These are phyloP conservation scores for Diatrype stigma DNA, from an alignment of 2,329 filamentous ascomycete genomes.

Conservation along the genomic window DNA sequence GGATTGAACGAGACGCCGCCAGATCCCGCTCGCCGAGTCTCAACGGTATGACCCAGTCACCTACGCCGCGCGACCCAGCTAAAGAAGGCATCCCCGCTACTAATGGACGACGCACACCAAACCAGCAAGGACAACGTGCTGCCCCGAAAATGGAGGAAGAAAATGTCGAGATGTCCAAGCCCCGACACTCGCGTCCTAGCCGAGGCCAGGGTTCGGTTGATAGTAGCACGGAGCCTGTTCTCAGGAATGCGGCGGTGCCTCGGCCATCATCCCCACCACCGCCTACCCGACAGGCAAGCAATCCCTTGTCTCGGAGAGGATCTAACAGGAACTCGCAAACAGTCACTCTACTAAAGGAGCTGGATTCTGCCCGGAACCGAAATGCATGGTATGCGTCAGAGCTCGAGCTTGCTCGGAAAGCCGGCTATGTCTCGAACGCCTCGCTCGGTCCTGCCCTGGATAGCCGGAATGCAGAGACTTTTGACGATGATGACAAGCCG, in stretches of 20 bases:
- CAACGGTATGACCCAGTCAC: conserved; percentile 36
- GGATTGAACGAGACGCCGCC: conserved; percentile 32
- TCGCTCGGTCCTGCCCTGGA: conserved; percentile 72
- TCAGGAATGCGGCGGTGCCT: conserved; percentile 35
- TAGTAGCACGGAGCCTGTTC: conserved; percentile 55
- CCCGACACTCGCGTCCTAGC: conserved; percentile 46
- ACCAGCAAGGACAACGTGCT: conserved; percentile 40
- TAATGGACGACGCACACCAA: conserved; percentile 63
- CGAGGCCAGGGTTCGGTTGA: conserved; percentile 65
- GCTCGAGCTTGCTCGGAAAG: conserved; percentile 83
- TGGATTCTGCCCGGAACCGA: conserved; percentile 77
- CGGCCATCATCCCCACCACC: conserved; percentile 57
- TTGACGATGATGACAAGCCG: conserved; percentile 88
- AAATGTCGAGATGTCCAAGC: conserved; percentile 33
- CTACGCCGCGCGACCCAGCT: conserved; percentile 37
- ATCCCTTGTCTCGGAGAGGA: conserved; percentile 56
- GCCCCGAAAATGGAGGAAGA: conserved; percentile 33
- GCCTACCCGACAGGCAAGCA: conserved; percentile 52
- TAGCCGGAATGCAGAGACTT: conserved; percentile 69
- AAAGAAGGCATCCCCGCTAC: conserved; percentile 47
- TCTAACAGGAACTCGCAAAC: conserved; percentile 61
- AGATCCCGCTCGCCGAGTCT: conserved; percentile 33
- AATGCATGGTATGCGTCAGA: conserved; percentile 98
- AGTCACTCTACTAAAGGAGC: conserved; percentile 75
- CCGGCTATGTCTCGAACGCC: conserved; percentile 74